Percentiles rank a stretch among this genome's conserved stretches.
Conservation (phyloP, 352 stramenopile genomes). For the Phytopythium litorale region DNA sequence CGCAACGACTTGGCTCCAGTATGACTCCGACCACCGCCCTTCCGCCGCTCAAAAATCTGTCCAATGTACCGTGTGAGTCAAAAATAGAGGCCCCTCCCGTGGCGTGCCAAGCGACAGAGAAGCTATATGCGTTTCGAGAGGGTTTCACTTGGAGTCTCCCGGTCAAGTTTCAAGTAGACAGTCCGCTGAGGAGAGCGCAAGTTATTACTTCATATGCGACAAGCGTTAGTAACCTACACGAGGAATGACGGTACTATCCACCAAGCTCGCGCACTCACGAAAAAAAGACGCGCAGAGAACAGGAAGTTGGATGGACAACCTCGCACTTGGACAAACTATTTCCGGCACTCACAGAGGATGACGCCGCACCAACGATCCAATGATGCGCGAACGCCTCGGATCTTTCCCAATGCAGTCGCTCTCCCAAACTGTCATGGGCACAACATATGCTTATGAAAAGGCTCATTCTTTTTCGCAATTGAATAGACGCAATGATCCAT, state of each 20-base stretch:
- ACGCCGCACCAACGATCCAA: not conserved
- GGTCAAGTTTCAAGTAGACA: not conserved
- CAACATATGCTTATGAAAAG: no score
- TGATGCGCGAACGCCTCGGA: no score
- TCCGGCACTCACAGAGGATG: not conserved
- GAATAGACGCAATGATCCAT: no score
- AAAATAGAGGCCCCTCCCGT: not conserved
- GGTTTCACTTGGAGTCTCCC: not conserved
- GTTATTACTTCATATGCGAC: not conserved
- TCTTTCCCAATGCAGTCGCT: no score
- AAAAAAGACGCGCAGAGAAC: no score
- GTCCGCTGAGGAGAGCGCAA: not conserved
- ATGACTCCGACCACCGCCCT: not conserved
- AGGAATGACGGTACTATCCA: not conserved
- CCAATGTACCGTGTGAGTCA: not conserved
- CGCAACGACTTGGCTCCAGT: not conserved
- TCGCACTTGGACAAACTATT: no score
- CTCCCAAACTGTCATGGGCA: no score
- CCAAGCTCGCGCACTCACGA: not conserved
- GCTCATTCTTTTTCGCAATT: no score
- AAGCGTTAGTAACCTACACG: not conserved
- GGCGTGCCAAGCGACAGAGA: not conserved
- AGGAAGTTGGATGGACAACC: no score
- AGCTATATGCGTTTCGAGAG: slow-evolving; percentile 1
- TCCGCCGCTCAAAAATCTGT: not conserved